A percentile compares a stretch with the other conserved stretches of the same genome.
These are phyloP conservation scores for Colletotrichum abscissum DNA, from an alignment of 2,329 filamentous ascomycete genomes.

Conservation along the genomic window DNA sequence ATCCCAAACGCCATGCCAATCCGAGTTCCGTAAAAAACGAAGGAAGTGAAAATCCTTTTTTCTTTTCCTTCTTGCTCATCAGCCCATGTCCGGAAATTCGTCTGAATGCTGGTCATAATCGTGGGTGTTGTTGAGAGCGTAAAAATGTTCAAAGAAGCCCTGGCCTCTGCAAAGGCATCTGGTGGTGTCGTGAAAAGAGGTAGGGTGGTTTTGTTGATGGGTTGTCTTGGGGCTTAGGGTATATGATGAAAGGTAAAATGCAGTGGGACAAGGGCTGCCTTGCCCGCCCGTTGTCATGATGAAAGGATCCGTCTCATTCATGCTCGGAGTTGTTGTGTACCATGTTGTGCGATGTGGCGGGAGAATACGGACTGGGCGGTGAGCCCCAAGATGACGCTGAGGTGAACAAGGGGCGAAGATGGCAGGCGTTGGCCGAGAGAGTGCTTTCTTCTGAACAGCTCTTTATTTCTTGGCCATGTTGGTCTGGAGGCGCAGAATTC, in stretches of 20 bases:
- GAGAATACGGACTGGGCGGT: background rate
- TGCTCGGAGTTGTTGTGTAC: background rate
- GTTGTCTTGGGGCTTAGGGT: background rate
- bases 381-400: background rate
- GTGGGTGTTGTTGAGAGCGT: constrained; percentile 9
- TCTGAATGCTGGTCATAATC: constrained; percentile 33
- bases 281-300: background rate
- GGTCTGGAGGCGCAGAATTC: constrained; percentile 54
- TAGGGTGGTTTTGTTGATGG: background rate
- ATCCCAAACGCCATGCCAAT: constrained; percentile 25
- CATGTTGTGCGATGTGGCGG: background rate
- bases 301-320: constrained; percentile 4
- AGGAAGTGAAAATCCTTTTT: constrained; percentile 9
- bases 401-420: background rate
- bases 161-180: constrained; percentile 24
- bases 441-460: background rate
- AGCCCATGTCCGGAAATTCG: constrained; percentile 22
- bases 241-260: constrained; percentile 20
- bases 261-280: constrained; percentile 8
- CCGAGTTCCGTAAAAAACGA: background rate
- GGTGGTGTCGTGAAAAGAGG: constrained; percentile 18
- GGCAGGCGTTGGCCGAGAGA: background rate
- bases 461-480: constrained; percentile 40
- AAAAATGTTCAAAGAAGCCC: constrained; percentile 14
- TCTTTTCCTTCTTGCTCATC: constrained; percentile 31